phyloP scores from a whole-genome alignment of 371 early-diverging fungal species.

The Mortierella sp. region DNA sequence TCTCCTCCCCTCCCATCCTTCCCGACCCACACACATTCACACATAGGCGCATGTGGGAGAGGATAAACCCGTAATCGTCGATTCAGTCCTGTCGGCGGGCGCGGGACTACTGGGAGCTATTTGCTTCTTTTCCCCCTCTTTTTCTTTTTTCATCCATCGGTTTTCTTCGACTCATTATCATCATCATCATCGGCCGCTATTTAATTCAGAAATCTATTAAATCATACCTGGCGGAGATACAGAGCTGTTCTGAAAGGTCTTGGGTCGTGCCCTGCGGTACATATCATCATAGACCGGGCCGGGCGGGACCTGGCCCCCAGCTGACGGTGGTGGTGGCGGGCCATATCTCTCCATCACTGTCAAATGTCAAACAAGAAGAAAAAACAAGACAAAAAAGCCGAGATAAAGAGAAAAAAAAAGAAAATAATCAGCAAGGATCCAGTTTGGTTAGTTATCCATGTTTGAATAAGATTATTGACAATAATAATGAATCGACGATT shows the following conservation, averaged over 20 bases:
- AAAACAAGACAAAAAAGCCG: not conserved
- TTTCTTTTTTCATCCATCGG: not conserved
- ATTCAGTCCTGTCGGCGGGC: not conserved
- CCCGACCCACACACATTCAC: not conserved
- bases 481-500: too few relatives aligned
- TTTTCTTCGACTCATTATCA: slow-evolving; percentile 5
- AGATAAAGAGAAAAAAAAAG: not conserved
- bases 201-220: slow-evolving; percentile 9
- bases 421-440: not conserved
- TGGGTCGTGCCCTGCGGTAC: slow-evolving; percentile 49
- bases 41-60: not conserved
- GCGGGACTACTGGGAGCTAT: slow-evolving; percentile 1
- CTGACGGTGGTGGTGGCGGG: slow-evolving; percentile 26
- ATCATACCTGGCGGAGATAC: slow-evolving; percentile 52
- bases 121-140: not conserved
- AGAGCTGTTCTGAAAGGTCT: slow-evolving; percentile 42
- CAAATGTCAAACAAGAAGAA: not conserved
- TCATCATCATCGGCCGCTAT: not conserved
- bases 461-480: not conserved
- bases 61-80: not conserved
- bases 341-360: slow-evolving; percentile 52
- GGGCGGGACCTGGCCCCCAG: slow-evolving; percentile 24
- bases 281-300: slow-evolving; percentile 49
- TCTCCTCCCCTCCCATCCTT: not conserved
- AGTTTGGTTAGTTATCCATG: too few relatives aligned